phyloP scores from a whole-genome alignment of 2,329 filamentous ascomycete genomes.

The Emergomyces pasteurianus region DNA sequence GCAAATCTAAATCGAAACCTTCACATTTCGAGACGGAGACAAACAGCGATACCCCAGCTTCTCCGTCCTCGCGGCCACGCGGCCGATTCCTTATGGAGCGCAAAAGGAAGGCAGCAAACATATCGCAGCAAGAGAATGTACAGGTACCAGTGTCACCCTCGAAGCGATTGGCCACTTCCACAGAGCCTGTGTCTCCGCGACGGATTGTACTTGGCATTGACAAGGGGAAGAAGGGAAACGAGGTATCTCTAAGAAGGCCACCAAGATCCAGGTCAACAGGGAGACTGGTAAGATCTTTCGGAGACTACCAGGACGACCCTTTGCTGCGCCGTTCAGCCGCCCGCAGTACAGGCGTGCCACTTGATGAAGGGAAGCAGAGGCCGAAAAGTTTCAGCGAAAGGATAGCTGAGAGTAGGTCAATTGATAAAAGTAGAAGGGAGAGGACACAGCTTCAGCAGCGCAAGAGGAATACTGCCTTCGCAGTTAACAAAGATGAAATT shows the following conservation, averaged over 20 bases:
- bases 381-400: conserved; percentile 70
- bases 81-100: conserved; percentile 10
- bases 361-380: conserved; percentile 17
- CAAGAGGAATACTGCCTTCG: conserved; percentile 33
- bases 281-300: conserved; percentile 22
- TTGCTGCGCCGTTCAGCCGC: conserved; percentile 16
- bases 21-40: conserved; percentile 15
- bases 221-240: conserved; percentile 67
- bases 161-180: conserved; percentile 36
- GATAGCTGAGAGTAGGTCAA: conserved; percentile 53
- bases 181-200: conserved; percentile 60
- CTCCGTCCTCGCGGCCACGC: conserved; percentile 13
- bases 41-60: conserved; percentile 14
- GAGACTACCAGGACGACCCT: conserved; percentile 15
- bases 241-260: conserved; percentile 73
- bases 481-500: conserved; percentile 31
- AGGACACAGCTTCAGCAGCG: conserved; percentile 25
- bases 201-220: conserved; percentile 77
- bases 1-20: conserved; percentile 34
- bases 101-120: conserved; percentile 11
- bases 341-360: not conserved
- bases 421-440: conserved; percentile 28
- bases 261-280: conserved; percentile 17
- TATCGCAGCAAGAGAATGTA: conserved; percentile 31
- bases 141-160: conserved; percentile 68